A percentile compares a stretch with the other conserved stretches of the same genome.
Conservation (phyloP, 768 basidiomycete genomes). For the Kwoniella pini region DNA sequence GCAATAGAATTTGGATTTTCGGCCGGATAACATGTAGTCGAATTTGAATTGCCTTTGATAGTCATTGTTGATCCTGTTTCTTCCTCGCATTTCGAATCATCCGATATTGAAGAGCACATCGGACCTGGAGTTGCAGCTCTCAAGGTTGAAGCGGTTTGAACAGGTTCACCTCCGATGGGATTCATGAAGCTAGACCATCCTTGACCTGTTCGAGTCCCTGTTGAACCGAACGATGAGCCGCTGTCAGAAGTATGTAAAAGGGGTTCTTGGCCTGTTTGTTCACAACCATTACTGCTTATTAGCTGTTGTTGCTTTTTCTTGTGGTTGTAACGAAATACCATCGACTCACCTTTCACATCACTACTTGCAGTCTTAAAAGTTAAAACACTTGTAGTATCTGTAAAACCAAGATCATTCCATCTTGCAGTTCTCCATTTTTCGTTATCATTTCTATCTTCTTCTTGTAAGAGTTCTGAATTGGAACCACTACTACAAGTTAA, state of each 20-base stretch:
- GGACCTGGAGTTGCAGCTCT: slow-evolving; percentile 22
- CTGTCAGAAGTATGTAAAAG: slow-evolving; percentile 23
- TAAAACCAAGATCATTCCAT: slow-evolving; percentile 45
- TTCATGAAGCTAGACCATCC: slow-evolving; percentile 20
- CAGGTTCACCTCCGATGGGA: slow-evolving; percentile 6
- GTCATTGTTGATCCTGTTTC: slow-evolving; percentile 20
- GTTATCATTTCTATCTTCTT: background rate
- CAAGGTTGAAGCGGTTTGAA: slow-evolving; percentile 25
- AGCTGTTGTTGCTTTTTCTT: no score
- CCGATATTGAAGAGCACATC: background rate
- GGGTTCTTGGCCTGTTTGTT: slow-evolving; percentile 32
- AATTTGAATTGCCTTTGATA: slow-evolving; percentile 12
- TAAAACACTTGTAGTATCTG: slow-evolving; percentile 21
- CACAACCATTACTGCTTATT: background rate
- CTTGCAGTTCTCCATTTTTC: slow-evolving; percentile 54
- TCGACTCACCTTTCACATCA: slow-evolving; percentile 44
- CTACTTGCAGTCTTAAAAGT: slow-evolving; percentile 45
- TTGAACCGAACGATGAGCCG: slow-evolving; percentile 18
- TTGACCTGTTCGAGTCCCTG: background rate
- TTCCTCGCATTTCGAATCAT: background rate
- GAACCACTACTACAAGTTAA: background rate
- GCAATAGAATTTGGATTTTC: no score
- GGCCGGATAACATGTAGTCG: no score
- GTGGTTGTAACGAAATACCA: no score
- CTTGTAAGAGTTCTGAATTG: background rate